Evolutionary conservation across 1,284 basidiomycete genomes (phyloP), one percentile per base, ranked within the genome.

Genomic region (Vanrija sp.): DNA sequence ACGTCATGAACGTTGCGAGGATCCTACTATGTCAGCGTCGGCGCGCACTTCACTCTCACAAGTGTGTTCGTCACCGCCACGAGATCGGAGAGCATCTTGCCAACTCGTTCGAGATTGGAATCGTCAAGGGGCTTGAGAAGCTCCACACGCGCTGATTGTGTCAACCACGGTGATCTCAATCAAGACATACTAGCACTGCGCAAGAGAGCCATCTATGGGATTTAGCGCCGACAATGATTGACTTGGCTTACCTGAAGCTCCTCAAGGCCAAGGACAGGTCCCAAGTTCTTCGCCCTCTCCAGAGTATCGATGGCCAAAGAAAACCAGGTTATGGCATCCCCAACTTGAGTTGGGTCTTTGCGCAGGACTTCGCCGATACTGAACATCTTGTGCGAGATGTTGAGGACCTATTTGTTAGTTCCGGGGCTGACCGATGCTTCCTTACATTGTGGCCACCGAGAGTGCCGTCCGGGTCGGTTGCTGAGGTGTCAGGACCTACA

Each of bases 81-180:
- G 20, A 44, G 42, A 20, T 44, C 42, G 6, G 42, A 12, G 1
- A 12, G 4, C 42, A 56, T 38, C 27, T 46, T 44, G 8, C 22
- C 35, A 1, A 56, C 44, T n/a, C 45, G 47, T 2, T 47, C 44
- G 10, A 54, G 24, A 23, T 15, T 36, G 7, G 22, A 22, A 1
- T 12, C 18, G 9, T 41, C 47, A 6, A 35, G 42, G 2, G 39
- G 6, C 19, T 15, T 27, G 23, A 6, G 53, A 20, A 51, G 38
- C 39, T 57, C 55, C 0, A 45, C 47, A 2, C 55, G 47, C 14
- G 36, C 55, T 56, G 47, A 22, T 9, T 14, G 37, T 51, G n/a
- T n/a, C n/a, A n/a, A n/a, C n/a, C n/a, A 12, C 5, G n/a, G 6
- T 39, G n/a, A n/a, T 39, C n/a, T 15, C 19, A 10, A 3, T 12